These are phyloP conservation scores for Lachnellula suecica DNA, from an alignment of 2,329 filamentous ascomycete species.

Conservation along the genomic window DNA sequence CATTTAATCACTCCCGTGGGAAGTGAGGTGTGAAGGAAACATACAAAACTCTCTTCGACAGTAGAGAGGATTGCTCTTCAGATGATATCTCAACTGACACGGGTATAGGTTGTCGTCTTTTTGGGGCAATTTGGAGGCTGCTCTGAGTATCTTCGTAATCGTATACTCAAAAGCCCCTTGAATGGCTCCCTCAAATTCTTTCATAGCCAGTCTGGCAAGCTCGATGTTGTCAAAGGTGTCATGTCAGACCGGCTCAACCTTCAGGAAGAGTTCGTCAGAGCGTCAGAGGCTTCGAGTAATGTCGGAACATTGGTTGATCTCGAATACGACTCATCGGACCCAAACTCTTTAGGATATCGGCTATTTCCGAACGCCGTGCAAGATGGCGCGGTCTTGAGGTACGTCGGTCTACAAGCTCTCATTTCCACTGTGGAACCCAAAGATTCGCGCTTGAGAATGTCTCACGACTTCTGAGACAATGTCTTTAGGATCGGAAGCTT, in stretches of 20 bases:
- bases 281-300: conserved; percentile 8
- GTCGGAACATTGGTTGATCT: conserved; percentile 9
- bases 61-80: no score
- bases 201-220: conserved; percentile 11
- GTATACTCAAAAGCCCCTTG: conserved; percentile 10
- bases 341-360: neutral
- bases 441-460: neutral
- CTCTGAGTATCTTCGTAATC: conserved; percentile 11
- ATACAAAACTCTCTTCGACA: no score
- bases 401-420: no score
- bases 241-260: conserved; percentile 3
- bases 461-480: neutral
- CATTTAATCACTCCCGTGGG: no score
- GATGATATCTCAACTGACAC: neutral
- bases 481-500: neutral
- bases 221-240: conserved; percentile 12
- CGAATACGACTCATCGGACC: neutral
- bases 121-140: conserved; percentile 15
- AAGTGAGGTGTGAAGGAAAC: no score
- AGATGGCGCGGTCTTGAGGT: conserved; percentile 9
- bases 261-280: conserved; percentile 5
- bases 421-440: no score
- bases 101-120: conserved; percentile 8
- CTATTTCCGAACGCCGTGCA: conserved; percentile 1
- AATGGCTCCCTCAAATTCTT: neutral